Conservation (phyloP, 306 rosid species). For the Prunus armeniaca region DNA sequence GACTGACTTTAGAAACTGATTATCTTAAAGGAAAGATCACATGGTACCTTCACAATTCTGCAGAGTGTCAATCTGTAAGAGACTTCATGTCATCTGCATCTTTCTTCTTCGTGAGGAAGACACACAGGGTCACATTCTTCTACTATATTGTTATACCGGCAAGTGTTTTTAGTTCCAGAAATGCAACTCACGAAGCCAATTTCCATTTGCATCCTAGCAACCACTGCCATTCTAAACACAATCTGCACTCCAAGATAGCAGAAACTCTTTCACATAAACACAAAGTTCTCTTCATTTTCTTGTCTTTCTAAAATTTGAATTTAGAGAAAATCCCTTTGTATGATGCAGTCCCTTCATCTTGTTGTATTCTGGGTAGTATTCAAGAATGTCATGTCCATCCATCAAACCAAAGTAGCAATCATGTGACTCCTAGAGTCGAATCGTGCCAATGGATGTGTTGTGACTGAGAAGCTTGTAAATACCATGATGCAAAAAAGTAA, state of each 20-base stretch:
- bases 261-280: conserved; percentile 16
- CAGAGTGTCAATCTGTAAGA: conserved; percentile 51
- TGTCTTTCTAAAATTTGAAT: conserved; percentile 9
- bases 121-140: conserved; percentile 62
- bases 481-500: conserved; percentile 38
- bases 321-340: not conserved
- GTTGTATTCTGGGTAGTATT: conserved; percentile 59
- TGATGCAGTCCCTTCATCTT: conserved; percentile 42
- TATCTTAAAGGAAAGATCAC: not conserved
- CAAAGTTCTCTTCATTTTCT: conserved; percentile 10
- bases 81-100: conserved; percentile 46
- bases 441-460: conserved; percentile 58
- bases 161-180: conserved; percentile 50
- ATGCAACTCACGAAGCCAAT: conserved; percentile 39
- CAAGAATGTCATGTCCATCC: conserved; percentile 60
- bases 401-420: conserved; percentile 55
- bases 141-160: conserved; percentile 60
- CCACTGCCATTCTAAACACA: conserved; percentile 55
- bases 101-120: conserved; percentile 60
- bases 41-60: conserved; percentile 22
- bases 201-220: conserved; percentile 52
- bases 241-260: conserved; percentile 50
- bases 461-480: conserved; percentile 58
- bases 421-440: conserved; percentile 53
- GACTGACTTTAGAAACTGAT: not conserved